Evolutionary conservation across 139 green algal genomes (phyloP).

Genomic region (Auxenochlorella protothecoides): DNA sequence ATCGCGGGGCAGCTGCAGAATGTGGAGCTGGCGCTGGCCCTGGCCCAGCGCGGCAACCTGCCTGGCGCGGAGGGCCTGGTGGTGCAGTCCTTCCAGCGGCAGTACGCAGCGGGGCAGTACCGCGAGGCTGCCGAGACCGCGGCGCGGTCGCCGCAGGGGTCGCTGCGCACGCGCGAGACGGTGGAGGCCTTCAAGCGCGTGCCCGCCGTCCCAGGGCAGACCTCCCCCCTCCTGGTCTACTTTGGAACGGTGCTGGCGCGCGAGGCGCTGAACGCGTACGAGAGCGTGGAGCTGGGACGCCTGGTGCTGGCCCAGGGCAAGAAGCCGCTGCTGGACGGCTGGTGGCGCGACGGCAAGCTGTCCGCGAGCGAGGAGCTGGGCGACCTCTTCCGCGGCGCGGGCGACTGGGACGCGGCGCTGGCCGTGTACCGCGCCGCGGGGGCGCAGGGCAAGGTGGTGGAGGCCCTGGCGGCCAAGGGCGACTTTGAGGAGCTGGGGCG

Average conservation of each 20-base stretch:
- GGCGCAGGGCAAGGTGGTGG: conserved; percentile 60
- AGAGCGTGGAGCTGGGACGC: conserved; percentile 86
- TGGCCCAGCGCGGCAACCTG: conserved; percentile 88
- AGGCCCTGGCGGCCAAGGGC: conserved; percentile 82
- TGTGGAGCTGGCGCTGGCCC: conserved; percentile 82
- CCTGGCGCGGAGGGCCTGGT: conserved; percentile 90
- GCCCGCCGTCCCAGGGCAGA: conserved; percentile 72
- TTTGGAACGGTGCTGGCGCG: conserved; percentile 93
- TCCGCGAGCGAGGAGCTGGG: conserved; percentile 89
- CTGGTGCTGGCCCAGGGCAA: conserved; percentile 97
- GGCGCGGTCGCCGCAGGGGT: conserved; percentile 74
- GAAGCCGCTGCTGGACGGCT: conserved; percentile 96
- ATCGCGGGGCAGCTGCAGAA: conserved; percentile 90
- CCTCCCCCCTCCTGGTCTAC: conserved; percentile 94
- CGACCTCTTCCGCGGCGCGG: conserved; percentile 71
- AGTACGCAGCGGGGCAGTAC: conserved; percentile 78
- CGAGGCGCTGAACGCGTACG: conserved; percentile 82
- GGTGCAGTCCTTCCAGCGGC: conserved; percentile 86
- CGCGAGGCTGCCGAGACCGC: conserved; percentile 95
- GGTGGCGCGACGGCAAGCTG: conserved; percentile 88
- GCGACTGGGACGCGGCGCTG: conserved; percentile 87
- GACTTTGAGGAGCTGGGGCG: conserved; percentile 83
- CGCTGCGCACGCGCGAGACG: conserved; percentile 56
- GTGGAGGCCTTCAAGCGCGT: conserved; percentile 85
- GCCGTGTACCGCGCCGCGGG: conserved; percentile 75